Percentiles rank a stretch among this genome's conserved stretches.
Conservation (phyloP, 768 basidiomycete genomes). For the Pleurotus tuoliensis region DNA sequence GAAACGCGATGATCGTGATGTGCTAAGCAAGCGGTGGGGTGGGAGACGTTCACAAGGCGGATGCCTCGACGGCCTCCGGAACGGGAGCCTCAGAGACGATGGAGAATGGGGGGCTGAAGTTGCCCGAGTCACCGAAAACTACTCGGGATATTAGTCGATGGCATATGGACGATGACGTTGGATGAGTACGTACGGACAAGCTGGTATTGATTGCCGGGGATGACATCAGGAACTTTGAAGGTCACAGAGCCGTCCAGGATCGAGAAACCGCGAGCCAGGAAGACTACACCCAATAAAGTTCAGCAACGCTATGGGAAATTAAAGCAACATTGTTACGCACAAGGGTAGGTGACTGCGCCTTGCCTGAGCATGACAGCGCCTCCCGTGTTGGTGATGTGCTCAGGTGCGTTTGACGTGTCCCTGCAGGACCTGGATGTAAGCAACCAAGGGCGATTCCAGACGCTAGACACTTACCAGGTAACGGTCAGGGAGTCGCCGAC, state of each 20-base stretch:
- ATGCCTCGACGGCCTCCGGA: background rate
- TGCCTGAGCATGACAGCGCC: slow-evolving; percentile 20
- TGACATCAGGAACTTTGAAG: slow-evolving; percentile 34
- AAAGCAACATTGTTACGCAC: slow-evolving; percentile 19
- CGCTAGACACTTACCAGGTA: slow-evolving; percentile 21
- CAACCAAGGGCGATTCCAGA: too few relatives aligned
- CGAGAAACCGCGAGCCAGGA: slow-evolving; percentile 30
- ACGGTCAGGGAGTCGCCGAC: slow-evolving; percentile 23
- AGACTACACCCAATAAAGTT: slow-evolving; percentile 19
- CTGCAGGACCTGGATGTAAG: slow-evolving; percentile 15
- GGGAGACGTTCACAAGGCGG: too few relatives aligned
- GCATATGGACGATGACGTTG: background rate
- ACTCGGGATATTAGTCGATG: background rate
- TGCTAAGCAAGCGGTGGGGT: too few relatives aligned
- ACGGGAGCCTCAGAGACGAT: background rate
- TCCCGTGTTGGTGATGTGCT: slow-evolving; percentile 34
- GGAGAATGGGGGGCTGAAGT: slow-evolving; percentile 19
- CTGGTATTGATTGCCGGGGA: slow-evolving; percentile 26
- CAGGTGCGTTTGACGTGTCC: slow-evolving; percentile 36
- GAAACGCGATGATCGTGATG: too few relatives aligned
- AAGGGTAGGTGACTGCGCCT: slow-evolving; percentile 25
- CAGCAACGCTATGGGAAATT: background rate
- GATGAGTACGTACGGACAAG: slow-evolving; percentile 37
- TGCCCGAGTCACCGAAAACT: slow-evolving; percentile 51
- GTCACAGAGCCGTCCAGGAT: slow-evolving; percentile 29